Evolutionary conservation across 2,329 filamentous ascomycete genomes (phyloP), one percentile per base, ranked within the genome.

Genomic region (Colletotrichum gigasporum): DNA sequence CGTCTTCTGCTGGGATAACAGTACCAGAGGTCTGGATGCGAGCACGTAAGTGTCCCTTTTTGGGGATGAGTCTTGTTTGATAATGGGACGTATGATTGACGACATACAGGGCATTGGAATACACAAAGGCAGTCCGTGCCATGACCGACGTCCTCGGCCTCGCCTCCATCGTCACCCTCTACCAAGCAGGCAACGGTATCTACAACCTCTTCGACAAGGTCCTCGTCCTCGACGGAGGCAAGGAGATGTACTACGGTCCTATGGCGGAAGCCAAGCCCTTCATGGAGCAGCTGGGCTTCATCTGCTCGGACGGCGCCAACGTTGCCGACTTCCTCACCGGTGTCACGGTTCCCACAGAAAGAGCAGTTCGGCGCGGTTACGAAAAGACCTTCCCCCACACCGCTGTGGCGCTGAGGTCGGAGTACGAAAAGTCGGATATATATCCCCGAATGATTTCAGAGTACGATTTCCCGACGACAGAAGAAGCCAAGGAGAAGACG

Each of bases 121-220:
- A 84, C 71, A 80, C 83, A 26, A 87, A 86, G 69, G 84, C 86
- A 2, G 75, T 91, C n/a, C 80, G 89, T 7, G 83, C 86, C 5
- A 80, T 91, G 82, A 90, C 89, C 0, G 87, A 91, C 65, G 82
- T 88, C 1, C 76, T 87, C 4, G 86, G 87, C 0, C 76, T 90
- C 4, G 78, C 87, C 0, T 84, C 87, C 0, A 86, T 90, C 47
- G 86, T 90, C 11, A 90, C 88, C 0, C 79, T 91, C 0, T 92
- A 92, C 71, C 90, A 92, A 71, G 90, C 90, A 3, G 87, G 88
- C 5, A 90, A 92, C 58, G 87, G 85, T 22, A 91, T 92, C 63
- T 91, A 90, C 72, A 79, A 90, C 24, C 80, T 89, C 0, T 91
- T 92, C 71, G 89, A 92, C 72, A 92, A 91, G 71, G 88, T 91